Conservation (phyloP, 169 alveolate genomes). For the Plasmodium ovale region DNA sequence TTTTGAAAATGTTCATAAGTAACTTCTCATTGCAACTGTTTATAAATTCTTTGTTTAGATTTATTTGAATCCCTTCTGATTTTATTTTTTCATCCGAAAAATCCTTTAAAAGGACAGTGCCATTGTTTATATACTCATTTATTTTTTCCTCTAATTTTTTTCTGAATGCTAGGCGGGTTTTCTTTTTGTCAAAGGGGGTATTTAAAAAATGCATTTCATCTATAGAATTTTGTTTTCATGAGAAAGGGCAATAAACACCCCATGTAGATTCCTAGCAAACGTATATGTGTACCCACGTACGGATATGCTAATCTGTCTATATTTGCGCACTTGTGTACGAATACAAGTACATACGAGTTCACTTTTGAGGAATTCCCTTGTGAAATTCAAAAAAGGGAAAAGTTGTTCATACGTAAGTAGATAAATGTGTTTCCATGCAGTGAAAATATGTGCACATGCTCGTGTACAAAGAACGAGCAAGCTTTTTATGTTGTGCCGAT, state of each 20-base stretch:
- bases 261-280: background rate
- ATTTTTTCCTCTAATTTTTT: conserved; percentile 37
- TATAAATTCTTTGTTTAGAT: conserved; percentile 27
- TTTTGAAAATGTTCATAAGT: conserved; percentile 49
- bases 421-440: too few species aligned
- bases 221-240: background rate
- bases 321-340: too few species aligned
- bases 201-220: conserved; percentile 49
- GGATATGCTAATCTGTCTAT: too few species aligned
- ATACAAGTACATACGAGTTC: too few species aligned
- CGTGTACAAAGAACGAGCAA: background rate
- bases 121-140: conserved; percentile 29
- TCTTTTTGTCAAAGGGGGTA: conserved; percentile 18
- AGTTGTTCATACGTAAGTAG: too few species aligned
- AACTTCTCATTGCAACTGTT: conserved; percentile 20
- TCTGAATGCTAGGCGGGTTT: conserved; percentile 4
- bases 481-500: too few species aligned
- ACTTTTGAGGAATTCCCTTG: too few species aligned
- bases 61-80: conserved; percentile 4
- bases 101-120: conserved; percentile 7
- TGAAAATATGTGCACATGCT: background rate
- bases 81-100: background rate
- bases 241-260: background rate
- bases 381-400: too few species aligned
- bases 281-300: too few species aligned